phyloP scores from a whole-genome alignment of 306 rosid genomes.

The Ceratonia siliqua region DNA sequence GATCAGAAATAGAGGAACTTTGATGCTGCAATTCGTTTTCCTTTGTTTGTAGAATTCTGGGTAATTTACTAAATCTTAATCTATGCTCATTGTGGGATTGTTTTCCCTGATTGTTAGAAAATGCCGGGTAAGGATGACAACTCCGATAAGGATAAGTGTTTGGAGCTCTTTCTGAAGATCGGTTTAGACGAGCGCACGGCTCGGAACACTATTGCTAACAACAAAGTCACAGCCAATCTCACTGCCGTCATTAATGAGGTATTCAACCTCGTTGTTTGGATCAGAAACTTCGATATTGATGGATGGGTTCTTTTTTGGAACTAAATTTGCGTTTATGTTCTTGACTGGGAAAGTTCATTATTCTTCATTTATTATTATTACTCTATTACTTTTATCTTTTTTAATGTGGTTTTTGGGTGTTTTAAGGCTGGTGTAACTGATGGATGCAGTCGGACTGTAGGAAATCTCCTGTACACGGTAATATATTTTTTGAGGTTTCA shows the following conservation, averaged over 20 bases:
- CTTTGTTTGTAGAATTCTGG: background rate
- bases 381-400: background rate
- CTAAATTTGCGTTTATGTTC: conserved; percentile 1
- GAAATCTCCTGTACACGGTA: conserved; percentile 89
- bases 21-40: background rate
- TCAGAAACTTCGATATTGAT: background rate
- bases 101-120: background rate
- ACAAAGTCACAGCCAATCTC: conserved; percentile 83
- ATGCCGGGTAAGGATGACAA: conserved; percentile 64
- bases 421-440: conserved; percentile 72
- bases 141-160: conserved; percentile 68
- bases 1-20: background rate
- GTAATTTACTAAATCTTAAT: background rate
- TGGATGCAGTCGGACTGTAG: conserved; percentile 73
- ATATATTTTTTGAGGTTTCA: conserved; percentile 11
- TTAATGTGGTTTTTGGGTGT: background rate
- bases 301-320: background rate
- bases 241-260: conserved; percentile 85
- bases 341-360: background rate
- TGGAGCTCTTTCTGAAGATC: conserved; percentile 69
- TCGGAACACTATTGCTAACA: conserved; percentile 81
- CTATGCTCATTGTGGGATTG: background rate
- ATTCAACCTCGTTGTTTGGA: background rate
- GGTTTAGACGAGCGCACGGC: conserved; percentile 93
- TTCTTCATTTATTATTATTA: background rate